phyloP scores from a whole-genome alignment of 2,329 filamentous ascomycete species.

The Paramyrothecium roridum region DNA sequence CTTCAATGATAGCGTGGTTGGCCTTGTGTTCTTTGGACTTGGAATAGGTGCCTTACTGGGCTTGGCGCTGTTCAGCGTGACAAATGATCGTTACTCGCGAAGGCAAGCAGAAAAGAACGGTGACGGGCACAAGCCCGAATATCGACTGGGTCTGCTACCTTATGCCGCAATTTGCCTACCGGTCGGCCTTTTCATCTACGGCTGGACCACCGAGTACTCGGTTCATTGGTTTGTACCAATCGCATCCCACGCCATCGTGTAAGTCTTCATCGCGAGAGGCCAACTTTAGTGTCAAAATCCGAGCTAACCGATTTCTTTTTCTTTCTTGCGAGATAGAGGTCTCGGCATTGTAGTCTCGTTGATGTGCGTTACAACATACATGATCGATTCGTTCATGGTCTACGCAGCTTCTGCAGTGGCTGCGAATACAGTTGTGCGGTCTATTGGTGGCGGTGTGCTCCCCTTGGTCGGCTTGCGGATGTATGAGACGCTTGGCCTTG shows the following conservation, averaged over 20 bases:
- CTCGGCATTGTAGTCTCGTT: constrained; percentile 43
- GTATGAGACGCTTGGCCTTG: constrained; percentile 15
- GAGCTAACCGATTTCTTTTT: neutral
- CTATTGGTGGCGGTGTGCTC: constrained; percentile 60
- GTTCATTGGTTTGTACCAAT: constrained; percentile 58
- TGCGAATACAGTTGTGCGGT: constrained; percentile 58
- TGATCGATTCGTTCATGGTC: constrained; percentile 54
- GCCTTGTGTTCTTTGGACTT: constrained; percentile 46
- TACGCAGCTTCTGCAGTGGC: constrained; percentile 53
- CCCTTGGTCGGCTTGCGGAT: constrained; percentile 55
- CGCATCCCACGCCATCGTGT: constrained; percentile 42
- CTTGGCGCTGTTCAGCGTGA: neutral
- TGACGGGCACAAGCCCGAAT: constrained; percentile 15
- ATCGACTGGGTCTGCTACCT: constrained; percentile 47
- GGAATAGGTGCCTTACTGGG: constrained; percentile 39
- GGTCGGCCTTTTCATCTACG: constrained; percentile 55
- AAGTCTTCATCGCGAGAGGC: neutral
- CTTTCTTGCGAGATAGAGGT: too few species aligned
- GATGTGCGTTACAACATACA: constrained; percentile 38
- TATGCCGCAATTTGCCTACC: constrained; percentile 48
- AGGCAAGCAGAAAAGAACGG: constrained; percentile 39
- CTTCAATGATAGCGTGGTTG: constrained; percentile 30
- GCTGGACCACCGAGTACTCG: constrained; percentile 52
- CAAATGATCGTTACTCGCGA: too few species aligned
- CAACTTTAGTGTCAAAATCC: too few species aligned